Evolutionary conservation across 805 yeast genomes (phyloP).

Genomic region (Hanseniaspora clermontiae): DNA sequence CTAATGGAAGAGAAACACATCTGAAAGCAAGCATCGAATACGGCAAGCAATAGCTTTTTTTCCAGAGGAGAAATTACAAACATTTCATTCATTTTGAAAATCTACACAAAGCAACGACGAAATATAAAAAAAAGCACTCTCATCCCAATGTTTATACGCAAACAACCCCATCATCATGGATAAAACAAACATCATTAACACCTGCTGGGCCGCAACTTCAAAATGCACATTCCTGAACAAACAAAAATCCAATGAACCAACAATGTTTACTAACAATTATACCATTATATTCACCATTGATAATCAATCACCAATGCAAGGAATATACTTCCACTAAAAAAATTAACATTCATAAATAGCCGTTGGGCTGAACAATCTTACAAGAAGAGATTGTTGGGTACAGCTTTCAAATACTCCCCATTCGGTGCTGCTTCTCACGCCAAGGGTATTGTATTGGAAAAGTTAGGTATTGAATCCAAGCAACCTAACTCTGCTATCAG

Average conservation of each 20-base stretch:
- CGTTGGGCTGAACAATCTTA: conserved; percentile 99
- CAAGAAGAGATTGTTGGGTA: conserved; percentile 98
- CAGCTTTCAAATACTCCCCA: conserved; percentile 99
- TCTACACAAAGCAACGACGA: too few relatives aligned
- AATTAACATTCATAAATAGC: conserved; percentile 30
- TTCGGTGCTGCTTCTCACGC: conserved; percentile 99
- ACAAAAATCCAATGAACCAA: too few relatives aligned
- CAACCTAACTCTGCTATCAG: conserved; percentile 99
- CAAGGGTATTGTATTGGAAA: conserved; percentile 98
- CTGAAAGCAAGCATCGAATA: background rate
- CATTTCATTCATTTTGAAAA: too few relatives aligned
- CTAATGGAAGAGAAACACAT: too few relatives aligned
- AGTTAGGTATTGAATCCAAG: conserved; percentile 99
- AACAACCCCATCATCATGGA: too few relatives aligned
- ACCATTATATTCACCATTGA: background rate
- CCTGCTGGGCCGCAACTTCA: too few relatives aligned
- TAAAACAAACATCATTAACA: too few relatives aligned
- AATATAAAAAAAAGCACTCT: too few relatives aligned
- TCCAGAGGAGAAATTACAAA: background rate
- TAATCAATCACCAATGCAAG: too few relatives aligned
- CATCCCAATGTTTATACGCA: too few relatives aligned
- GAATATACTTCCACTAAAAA: background rate
- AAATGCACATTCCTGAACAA: too few relatives aligned
- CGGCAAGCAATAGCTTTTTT: background rate
- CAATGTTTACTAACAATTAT: too few relatives aligned